A percentile compares a stretch with the other conserved stretches of the same genome.
These are phyloP conservation scores for Breviolum minutum DNA, from an alignment of 73 alveolate species.

Conservation along the genomic window DNA sequence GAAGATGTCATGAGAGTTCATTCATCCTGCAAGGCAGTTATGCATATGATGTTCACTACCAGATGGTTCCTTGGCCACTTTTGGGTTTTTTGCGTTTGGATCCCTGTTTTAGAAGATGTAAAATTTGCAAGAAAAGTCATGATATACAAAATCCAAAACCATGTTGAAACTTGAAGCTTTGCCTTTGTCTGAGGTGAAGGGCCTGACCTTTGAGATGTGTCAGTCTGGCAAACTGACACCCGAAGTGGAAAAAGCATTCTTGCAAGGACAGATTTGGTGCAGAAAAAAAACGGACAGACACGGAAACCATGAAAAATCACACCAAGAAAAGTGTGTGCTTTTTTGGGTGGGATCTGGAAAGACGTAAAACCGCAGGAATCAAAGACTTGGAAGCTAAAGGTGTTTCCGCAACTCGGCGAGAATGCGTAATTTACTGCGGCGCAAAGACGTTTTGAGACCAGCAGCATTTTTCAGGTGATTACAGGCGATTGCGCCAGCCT, in stretches of 20 bases:
- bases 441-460: not conserved
- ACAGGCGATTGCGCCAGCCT: constrained; percentile 58
- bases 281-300: no score
- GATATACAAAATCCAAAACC: not conserved
- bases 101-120: not conserved
- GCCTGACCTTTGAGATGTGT: constrained; percentile 86
- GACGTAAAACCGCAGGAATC: not conserved
- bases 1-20: not conserved
- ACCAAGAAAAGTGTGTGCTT: no score
- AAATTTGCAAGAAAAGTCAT: not conserved
- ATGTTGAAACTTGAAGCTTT: not conserved
- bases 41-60: constrained; percentile 71
- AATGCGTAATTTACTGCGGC: not conserved
- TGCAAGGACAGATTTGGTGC: not conserved
- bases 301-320: no score
- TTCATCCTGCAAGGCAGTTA: constrained; percentile 28
- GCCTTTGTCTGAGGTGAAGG: constrained; percentile 3
- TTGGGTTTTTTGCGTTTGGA: not conserved
- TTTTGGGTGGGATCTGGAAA: not conserved
- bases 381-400: constrained; percentile 55
- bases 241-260: constrained; percentile 39
- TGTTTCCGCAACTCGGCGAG: constrained; percentile 25
- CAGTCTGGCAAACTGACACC: constrained; percentile 75
- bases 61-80: constrained; percentile 31
- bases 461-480: constrained; percentile 20